Percentiles rank a stretch among this genome's conserved stretches.
phyloP scores from a whole-genome alignment of 2,329 filamentous ascomycete species.

The Ceratocystis cubensis region DNA sequence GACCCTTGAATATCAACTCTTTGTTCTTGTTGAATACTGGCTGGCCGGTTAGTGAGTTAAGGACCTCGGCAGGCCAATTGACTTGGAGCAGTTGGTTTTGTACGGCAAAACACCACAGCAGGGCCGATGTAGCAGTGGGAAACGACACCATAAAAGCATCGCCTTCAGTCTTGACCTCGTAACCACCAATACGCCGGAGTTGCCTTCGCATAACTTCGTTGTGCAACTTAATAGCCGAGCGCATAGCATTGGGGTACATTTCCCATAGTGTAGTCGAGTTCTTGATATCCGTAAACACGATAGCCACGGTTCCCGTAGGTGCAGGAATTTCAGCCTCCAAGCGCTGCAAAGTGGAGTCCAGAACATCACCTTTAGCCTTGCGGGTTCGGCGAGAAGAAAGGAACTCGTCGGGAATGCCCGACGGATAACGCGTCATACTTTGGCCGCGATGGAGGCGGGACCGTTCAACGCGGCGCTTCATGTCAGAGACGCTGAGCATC shows the following conservation, averaged over 20 bases:
- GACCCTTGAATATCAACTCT: slow-evolving; percentile 79
- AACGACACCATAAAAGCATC: slow-evolving; percentile 99
- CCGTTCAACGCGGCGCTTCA: slow-evolving; percentile 70
- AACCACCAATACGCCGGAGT: slow-evolving; percentile 83
- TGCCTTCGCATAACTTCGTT: slow-evolving; percentile 95
- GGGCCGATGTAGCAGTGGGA: slow-evolving; percentile 82
- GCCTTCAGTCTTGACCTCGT: slow-evolving; percentile 98
- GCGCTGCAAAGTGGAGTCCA: slow-evolving; percentile 75
- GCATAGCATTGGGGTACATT: slow-evolving; percentile 86
- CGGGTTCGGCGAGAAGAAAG: slow-evolving; percentile 52
- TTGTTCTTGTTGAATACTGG: slow-evolving; percentile 72
- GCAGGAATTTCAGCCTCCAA: slow-evolving; percentile 85
- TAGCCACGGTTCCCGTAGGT: slow-evolving; percentile 77
- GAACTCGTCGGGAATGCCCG: slow-evolving; percentile 53
- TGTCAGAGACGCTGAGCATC: slow-evolving; percentile 85
- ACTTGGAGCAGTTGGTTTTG: slow-evolving; percentile 80
- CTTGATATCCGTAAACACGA: slow-evolving; percentile 98
- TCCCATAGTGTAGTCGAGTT: slow-evolving; percentile 96
- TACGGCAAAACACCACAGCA: slow-evolving; percentile 93
- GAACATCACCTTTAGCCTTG: slow-evolving; percentile 49
- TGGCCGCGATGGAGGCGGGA: slow-evolving; percentile 61
- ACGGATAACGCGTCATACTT: slow-evolving; percentile 74
- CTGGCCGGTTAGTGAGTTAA: slow-evolving; percentile 75
- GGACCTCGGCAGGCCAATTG: slow-evolving; percentile 83
- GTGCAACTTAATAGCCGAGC: slow-evolving; percentile 91